Evolutionary conservation across 352 stramenopile species (phyloP).

Genomic region (Pilasporangium apinafurcum): DNA sequence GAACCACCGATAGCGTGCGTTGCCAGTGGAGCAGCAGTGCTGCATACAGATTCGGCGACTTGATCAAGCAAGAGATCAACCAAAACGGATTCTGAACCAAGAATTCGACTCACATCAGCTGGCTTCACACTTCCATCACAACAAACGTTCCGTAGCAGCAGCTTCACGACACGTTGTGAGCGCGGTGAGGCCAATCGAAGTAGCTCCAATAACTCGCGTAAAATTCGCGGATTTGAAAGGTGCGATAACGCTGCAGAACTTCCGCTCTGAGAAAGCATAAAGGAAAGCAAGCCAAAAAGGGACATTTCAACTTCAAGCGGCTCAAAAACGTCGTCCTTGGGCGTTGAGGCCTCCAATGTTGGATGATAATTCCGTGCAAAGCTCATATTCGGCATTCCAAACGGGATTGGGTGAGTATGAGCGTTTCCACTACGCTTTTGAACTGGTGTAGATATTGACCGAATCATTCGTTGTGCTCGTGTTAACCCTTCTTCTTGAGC

Average conservation of each 20-base stretch:
- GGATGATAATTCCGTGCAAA: too few species aligned
- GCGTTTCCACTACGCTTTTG: conserved; percentile 36
- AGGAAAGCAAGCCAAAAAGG: conserved; percentile 64
- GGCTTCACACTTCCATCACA: conserved; percentile 64
- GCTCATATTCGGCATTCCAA: neutral
- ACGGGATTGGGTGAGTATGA: conserved; percentile 8
- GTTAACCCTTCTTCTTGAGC: conserved; percentile 74
- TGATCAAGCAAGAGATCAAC: conserved; percentile 83
- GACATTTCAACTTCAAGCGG: conserved; percentile 74
- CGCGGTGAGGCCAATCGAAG: conserved; percentile 69
- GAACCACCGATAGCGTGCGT: conserved; percentile 44
- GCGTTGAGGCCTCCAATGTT: neutral
- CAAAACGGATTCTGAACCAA: conserved; percentile 74
- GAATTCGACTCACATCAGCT: conserved; percentile 53
- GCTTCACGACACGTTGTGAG: conserved; percentile 77
- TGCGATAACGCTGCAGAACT: conserved; percentile 51
- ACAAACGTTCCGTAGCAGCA: conserved; percentile 68
- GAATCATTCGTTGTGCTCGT: conserved; percentile 73
- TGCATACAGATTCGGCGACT: conserved; percentile 82
- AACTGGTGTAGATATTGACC: conserved; percentile 74
- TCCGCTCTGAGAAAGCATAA: conserved; percentile 75
- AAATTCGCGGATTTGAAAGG: conserved; percentile 48
- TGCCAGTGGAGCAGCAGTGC: conserved; percentile 56
- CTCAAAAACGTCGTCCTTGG: conserved; percentile 44
- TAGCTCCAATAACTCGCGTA: conserved; percentile 74